Evolutionary conservation across 495 filamentous ascomycete species (phyloP), one percentile per base, ranked within the genome.

Genomic region (Cairneyella variabilis): DNA sequence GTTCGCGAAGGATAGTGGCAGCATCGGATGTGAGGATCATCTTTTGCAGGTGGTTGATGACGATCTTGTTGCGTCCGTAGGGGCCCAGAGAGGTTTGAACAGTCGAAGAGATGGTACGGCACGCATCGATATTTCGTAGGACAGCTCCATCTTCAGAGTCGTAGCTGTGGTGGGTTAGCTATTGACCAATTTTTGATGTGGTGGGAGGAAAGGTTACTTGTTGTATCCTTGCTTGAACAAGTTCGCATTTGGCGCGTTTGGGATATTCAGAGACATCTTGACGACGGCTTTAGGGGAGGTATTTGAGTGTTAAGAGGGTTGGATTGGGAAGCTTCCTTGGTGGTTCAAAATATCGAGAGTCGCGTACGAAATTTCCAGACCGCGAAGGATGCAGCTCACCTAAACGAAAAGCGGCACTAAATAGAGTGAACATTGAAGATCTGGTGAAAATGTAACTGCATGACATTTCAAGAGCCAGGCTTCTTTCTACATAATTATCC

Each of bases 31-130:
- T 99, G 53, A 99, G 79, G 57, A 96, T 92, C 93, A 97, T 96
- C 79, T 99, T 99, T 73, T 96, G 91, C 53, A 99, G 79, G 75
- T 99, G 95, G 74, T 97, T 99, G 78, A 99, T 97, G 75, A 99
- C 89, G 70, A 99, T 96, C 77, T 99, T 99, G 78, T 97, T 99
- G 70, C 95, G 89, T 65, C 95, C 95, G 69, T 93, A 97, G 47
- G 95, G 95, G 44, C 95, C 93, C 32, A 99, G 79, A 42, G 92
- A 97, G 44, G 95, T 97, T 75, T 95, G 89, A 26, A 99, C 95
- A 42, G 95, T 99, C 57, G 84, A 83, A 12, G 95, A 83, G 70
- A 99, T 97, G 39, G 95, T 89, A 62, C 90, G 84, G 76, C 92
- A 97, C 69, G 95, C 95, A 71, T 99, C 95, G 71, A 99, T 97